phyloP scores from a whole-genome alignment of 2,329 filamentous ascomycete species.

The Scopulariopsis brevicaulis region DNA sequence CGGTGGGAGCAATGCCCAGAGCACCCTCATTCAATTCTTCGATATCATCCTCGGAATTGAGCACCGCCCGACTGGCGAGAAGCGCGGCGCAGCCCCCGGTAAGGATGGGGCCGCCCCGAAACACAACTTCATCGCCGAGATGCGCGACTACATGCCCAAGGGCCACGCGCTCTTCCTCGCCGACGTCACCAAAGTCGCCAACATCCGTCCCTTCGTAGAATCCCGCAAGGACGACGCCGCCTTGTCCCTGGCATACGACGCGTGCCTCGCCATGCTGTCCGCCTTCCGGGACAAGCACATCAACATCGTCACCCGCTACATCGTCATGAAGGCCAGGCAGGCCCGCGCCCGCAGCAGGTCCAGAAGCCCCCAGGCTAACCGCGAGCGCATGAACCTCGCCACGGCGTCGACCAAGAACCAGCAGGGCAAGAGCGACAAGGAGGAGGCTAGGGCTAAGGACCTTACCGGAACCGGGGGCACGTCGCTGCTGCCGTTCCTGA shows the following conservation, averaged over 20 bases:
- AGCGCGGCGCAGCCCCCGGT: conserved; percentile 24
- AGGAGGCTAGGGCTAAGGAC: conserved; percentile 33
- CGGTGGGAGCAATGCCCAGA: conserved; percentile 93
- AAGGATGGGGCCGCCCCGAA: conserved; percentile 17
- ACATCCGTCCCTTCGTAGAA: conserved; percentile 77
- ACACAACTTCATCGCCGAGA: conserved; percentile 92
- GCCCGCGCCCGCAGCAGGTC: conserved; percentile 53
- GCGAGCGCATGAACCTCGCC: conserved; percentile 48
- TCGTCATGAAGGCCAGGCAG: conserved; percentile 78
- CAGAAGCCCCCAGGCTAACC: conserved; percentile 40
- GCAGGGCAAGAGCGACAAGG: conserved; percentile 8
- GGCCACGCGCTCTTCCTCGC: conserved; percentile 81
- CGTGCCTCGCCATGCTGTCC: conserved; percentile 62
- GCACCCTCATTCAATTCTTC: conserved; percentile 94
- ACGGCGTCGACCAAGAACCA: conserved; percentile 37
- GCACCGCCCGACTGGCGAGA: conserved; percentile 79
- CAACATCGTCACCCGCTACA: conserved; percentile 90
- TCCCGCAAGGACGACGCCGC: conserved; percentile 45
- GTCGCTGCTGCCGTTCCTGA: conserved; percentile 86
- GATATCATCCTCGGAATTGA: conserved; percentile 83
- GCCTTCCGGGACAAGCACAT: conserved; percentile 87
- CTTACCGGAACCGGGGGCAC: conserved; percentile 89
- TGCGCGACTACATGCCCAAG: conserved; percentile 95
- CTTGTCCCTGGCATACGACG: conserved; percentile 76
- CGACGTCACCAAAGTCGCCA: conserved; percentile 68